Conservation (phyloP, 2,329 filamentous ascomycete genomes). For the Aureobasidium vineae region DNA sequence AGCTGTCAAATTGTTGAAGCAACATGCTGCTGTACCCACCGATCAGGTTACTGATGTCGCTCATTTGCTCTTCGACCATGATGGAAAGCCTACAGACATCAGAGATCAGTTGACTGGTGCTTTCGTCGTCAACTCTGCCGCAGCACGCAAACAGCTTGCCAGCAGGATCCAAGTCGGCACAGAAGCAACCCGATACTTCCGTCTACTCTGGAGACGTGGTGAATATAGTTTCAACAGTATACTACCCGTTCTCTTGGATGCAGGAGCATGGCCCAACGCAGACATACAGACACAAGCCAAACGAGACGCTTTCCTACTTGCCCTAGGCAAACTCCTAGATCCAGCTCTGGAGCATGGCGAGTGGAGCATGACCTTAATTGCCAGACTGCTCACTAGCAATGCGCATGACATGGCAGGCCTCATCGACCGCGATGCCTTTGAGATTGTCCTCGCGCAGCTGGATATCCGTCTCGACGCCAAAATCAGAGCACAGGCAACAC, state of each 20-base stretch:
- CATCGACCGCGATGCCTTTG: constrained; percentile 72
- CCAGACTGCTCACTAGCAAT: constrained; percentile 57
- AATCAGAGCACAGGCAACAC: constrained; percentile 75
- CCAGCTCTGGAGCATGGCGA: constrained; percentile 73
- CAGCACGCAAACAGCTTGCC: constrained; percentile 45
- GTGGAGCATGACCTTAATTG: constrained; percentile 60
- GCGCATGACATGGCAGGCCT: constrained; percentile 60
- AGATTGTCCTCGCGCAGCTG: constrained; percentile 80
- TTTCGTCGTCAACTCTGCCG: constrained; percentile 29
- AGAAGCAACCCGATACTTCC: constrained; percentile 37
- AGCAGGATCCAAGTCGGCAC: constrained; percentile 27
- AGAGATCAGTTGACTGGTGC: constrained; percentile 44
- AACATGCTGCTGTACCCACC: constrained; percentile 36
- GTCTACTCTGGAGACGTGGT: constrained; percentile 46
- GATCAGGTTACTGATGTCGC: constrained; percentile 44
- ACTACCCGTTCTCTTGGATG: constrained; percentile 45
- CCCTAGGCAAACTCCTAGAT: constrained; percentile 86
- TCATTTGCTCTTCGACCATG: constrained; percentile 44
- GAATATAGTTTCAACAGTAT: constrained; percentile 49
- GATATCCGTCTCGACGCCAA: constrained; percentile 75
- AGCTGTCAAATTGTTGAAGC: constrained; percentile 36
- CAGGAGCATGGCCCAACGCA: constrained; percentile 44
- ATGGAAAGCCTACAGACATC: constrained; percentile 31
- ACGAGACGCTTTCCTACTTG: constrained; percentile 66
- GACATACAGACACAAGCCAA: constrained; percentile 48